These are phyloP conservation scores for Herpotrichia juniperi DNA, from an alignment of 2,329 filamentous ascomycete genomes.

Conservation along the genomic window DNA sequence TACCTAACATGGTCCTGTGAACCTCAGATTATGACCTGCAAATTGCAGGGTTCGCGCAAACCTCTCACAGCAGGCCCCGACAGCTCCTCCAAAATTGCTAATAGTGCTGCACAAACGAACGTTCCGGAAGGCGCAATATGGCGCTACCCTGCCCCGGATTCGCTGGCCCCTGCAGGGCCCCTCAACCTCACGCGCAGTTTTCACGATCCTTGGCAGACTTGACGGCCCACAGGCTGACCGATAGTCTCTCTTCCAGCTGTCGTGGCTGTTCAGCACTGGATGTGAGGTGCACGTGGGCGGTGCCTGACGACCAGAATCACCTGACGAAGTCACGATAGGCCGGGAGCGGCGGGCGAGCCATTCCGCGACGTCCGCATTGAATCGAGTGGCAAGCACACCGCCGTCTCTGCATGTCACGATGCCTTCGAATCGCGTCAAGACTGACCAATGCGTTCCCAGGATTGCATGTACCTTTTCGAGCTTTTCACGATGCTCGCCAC, in stretches of 20 bases:
- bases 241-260: conserved; percentile 10
- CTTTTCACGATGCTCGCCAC: conserved; percentile 26
- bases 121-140: conserved; percentile 7
- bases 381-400: conserved; percentile 4
- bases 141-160: conserved; percentile 2
- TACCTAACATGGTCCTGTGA: background rate
- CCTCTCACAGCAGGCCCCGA: background rate
- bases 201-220: conserved; percentile 17
- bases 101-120: conserved; percentile 2
- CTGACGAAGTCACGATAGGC: conserved; percentile 9
- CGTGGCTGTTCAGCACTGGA: conserved; percentile 35
- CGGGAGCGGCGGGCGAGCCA: conserved; percentile 8
- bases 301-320: conserved; percentile 6
- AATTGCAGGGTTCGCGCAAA: conserved; percentile 1
- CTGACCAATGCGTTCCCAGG: conserved; percentile 1
- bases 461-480: conserved; percentile 2
- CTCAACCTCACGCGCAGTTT: conserved; percentile 4
- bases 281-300: conserved; percentile 30
- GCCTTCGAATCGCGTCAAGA: background rate
- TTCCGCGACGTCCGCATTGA: background rate
- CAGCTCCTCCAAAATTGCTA: background rate
- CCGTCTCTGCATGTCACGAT: conserved; percentile 13
- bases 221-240: background rate
- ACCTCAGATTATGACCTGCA: conserved; percentile 1
- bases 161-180: background rate